Evolutionary conservation across 768 basidiomycete genomes (phyloP).

Genomic region (Fomitopsis pulvina): DNA sequence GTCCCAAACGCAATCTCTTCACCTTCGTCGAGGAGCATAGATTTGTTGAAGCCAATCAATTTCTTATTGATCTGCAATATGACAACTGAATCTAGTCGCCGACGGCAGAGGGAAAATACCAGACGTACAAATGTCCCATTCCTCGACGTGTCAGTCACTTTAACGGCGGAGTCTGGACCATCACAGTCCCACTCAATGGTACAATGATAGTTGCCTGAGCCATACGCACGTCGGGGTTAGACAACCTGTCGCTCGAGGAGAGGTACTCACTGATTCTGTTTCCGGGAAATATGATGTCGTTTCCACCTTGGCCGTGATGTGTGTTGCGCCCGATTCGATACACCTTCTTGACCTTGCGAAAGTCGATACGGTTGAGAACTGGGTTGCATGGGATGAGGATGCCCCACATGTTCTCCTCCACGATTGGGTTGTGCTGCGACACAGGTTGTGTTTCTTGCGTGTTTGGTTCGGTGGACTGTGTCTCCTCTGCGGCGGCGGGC

Average conservation of each 20-base stretch:
- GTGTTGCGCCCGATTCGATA: slow-evolving; percentile 51
- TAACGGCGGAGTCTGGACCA: slow-evolving; percentile 35
- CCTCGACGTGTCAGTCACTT: slow-evolving; percentile 52
- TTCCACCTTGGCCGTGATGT: slow-evolving; percentile 17
- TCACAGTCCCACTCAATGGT: slow-evolving; percentile 53
- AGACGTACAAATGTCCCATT: slow-evolving; percentile 67
- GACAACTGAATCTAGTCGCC: neutral
- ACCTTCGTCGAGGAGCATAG: slow-evolving; percentile 62
- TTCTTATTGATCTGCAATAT: slow-evolving; percentile 53
- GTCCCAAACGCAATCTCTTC: slow-evolving; percentile 87
- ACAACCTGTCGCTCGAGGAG: slow-evolving; percentile 5
- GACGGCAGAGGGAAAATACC: neutral
- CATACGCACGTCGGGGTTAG: slow-evolving; percentile 21
- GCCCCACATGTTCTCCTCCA: slow-evolving; percentile 51
- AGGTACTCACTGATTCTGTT: slow-evolving; percentile 73
- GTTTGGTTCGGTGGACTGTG: slow-evolving; percentile 34
- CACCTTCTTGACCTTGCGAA: slow-evolving; percentile 44
- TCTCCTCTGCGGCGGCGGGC: slow-evolving; percentile 21
- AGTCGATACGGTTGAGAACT: slow-evolving; percentile 48
- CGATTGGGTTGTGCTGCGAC: slow-evolving; percentile 26
- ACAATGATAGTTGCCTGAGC: slow-evolving; percentile 48
- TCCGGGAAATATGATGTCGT: slow-evolving; percentile 57
- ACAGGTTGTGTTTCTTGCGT: slow-evolving; percentile 34
- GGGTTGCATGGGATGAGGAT: slow-evolving; percentile 60
- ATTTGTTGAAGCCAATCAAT: slow-evolving; percentile 51